These are phyloP conservation scores for Decorospora gaudefroyi DNA, from an alignment of 2,329 filamentous ascomycete species.

Conservation along the genomic window DNA sequence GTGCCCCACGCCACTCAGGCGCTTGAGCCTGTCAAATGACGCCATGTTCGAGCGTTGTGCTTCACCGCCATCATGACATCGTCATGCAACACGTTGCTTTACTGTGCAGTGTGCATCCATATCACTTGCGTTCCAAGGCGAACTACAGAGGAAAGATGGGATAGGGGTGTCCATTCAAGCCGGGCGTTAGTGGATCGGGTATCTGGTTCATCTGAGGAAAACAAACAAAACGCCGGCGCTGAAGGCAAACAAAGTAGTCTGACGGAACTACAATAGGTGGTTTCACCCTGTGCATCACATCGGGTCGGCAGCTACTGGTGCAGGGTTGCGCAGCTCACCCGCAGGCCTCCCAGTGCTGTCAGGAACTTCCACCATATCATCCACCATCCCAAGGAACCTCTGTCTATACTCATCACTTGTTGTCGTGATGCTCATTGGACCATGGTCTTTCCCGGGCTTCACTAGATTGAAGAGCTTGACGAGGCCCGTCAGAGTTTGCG, in stretches of 20 bases:
- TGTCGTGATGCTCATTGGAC: conserved; percentile 76
- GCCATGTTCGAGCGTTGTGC: conserved; percentile 16
- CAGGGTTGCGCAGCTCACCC: conserved; percentile 34
- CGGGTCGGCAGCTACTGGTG: conserved; percentile 14
- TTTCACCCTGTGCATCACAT: conserved; percentile 6
- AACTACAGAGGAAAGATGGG: too few species aligned
- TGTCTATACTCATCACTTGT: conserved; percentile 68
- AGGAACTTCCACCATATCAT: conserved; percentile 43
- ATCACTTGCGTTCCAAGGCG: conserved; percentile 3
- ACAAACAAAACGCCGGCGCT: conserved; percentile 3
- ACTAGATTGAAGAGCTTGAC: conserved; percentile 65
- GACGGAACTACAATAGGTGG: neutral
- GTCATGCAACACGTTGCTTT: conserved; percentile 7
- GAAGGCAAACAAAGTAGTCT: neutral
- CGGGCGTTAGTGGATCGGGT: conserved; percentile 5
- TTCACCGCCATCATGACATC: conserved; percentile 24
- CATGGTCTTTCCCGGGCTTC: conserved; percentile 60
- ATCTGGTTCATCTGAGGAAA: conserved; percentile 5
- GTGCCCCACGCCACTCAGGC: conserved; percentile 9
- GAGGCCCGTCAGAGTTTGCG: conserved; percentile 67
- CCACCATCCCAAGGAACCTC: conserved; percentile 60
- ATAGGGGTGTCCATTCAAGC: too few species aligned
- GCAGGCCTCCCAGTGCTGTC: conserved; percentile 41
- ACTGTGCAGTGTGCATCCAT: neutral
- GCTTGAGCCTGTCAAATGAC: conserved; percentile 20